phyloP scores from a whole-genome alignment of 108 stramenopile species.

The Pseudonitzschia delicatissima region DNA sequence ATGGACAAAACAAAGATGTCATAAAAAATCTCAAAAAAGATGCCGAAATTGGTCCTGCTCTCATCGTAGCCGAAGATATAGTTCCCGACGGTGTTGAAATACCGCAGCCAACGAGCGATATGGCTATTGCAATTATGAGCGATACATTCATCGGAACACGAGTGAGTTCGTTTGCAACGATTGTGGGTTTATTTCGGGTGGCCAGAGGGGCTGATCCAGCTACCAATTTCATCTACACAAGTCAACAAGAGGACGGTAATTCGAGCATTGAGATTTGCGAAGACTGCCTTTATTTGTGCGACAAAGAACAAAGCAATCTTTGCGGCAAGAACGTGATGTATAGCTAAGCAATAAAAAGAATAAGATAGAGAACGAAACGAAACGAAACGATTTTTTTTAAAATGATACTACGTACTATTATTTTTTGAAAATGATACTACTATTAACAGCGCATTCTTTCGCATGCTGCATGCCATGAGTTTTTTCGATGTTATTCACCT shows the following conservation, averaged over 20 bases:
- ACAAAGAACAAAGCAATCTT: neutral
- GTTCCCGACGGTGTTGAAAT: neutral
- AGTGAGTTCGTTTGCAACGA: slow-evolving; percentile 1
- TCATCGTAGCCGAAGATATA: neutral
- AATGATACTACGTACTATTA: no score
- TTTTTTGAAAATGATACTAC: no score
- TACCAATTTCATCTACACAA: neutral
- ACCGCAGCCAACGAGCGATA: neutral
- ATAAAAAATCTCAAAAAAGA: slow-evolving; percentile 1
- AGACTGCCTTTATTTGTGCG: neutral
- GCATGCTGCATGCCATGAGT: no score
- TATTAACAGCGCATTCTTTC: no score
- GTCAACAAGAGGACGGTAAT: neutral
- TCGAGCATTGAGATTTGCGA: neutral
- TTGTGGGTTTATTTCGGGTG: neutral
- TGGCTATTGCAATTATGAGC: neutral
- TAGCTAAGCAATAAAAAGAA: no score
- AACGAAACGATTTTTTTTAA: no score
- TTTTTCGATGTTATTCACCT: no score
- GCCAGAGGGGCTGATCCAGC: neutral
- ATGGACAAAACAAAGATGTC: slow-evolving; percentile 8
- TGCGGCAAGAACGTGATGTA: slow-evolving; percentile 1
- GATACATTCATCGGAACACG: slow-evolving; percentile 13
- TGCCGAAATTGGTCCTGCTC: neutral
- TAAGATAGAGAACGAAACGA: no score